Conservation (phyloP, 768 basidiomycete species). For the Cystobasidium ongulense region DNA sequence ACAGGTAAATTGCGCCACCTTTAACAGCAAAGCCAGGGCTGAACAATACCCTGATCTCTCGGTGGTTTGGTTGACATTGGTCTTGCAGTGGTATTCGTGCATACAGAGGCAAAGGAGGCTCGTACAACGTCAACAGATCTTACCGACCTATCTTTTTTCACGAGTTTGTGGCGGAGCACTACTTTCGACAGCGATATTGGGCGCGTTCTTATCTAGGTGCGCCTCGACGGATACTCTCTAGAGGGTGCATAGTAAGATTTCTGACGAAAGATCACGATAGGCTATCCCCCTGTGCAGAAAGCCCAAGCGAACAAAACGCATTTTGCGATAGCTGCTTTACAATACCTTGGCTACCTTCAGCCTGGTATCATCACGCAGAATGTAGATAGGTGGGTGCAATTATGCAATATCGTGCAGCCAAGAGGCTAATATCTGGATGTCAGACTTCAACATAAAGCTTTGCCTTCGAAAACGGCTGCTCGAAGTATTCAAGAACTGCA, state of each 20-base stretch:
- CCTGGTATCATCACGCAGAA: constrained; percentile 31
- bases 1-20: constrained; percentile 34
- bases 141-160: constrained; percentile 34
- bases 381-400: constrained; percentile 22
- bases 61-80: background rate
- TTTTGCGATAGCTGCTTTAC: constrained; percentile 32
- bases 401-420: background rate
- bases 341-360: constrained; percentile 21
- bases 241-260: too few relatives aligned
- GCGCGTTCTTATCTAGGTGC: constrained; percentile 29
- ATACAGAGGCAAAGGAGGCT: constrained; percentile 46
- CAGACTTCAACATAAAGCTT: constrained; percentile 33
- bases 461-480: background rate
- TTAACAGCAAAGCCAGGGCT: background rate
- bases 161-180: constrained; percentile 27
- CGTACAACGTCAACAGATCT: constrained; percentile 24
- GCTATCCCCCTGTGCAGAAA: constrained; percentile 33
- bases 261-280: too few relatives aligned
- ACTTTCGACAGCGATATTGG: constrained; percentile 33
- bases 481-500: constrained; percentile 28
- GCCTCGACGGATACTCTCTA: background rate
- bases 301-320: constrained; percentile 32
- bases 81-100: constrained; percentile 45
- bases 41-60: background rate
- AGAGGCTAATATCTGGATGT: background rate